Base-by-base conservation (phyloP, 2,329 filamentous ascomycete species). In the Cytospora paraplurivora region DNA sequence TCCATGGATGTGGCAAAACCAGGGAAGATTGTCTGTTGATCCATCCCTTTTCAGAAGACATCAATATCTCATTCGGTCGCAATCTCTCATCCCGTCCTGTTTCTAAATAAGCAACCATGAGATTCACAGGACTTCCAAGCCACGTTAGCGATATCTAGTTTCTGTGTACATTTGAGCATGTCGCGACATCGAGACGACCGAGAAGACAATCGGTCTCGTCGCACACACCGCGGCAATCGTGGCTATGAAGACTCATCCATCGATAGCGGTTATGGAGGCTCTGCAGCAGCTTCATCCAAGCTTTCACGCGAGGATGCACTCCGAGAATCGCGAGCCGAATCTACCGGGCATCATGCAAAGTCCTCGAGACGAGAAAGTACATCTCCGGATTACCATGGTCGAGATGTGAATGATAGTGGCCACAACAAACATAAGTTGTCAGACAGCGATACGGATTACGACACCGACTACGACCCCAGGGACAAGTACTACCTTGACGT, bases 221-320 rank as follows among this genome's bases (percentile, higher is more conserved):
- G 55, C 13, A 17, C 59, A 55, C 38, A 61, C 11, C 44, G 56
- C 8, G 50, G 56, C 56, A 41, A 38, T 19, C 50, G 33, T 12
- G 56, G 50, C 21, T 47, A 21, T 15, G 56, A 56, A 10, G 44
- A 65, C 56, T 37, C 47, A 13, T 63, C 63, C 19, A 8, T 65
- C n/a, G 63, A 65, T 34, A 65, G 63, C 33, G 63, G 63, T 7
- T 65, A 65, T n/a, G 56, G 55, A 13, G 60, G 63, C 37, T 65
- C 63, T 41, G 63, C 56, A n/a, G 33, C 52, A n/a, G 44, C 57
- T 6, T 63, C 56, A 5, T 60, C 63, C 52, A 62, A 56, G 10
- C 17, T 38, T 35, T n/a, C 63, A 10, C 50, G 34, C 49, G 44
- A 50, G 51, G 38, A 51, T 13, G 13, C 35, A 8, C 33, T 56